phyloP scores from a whole-genome alignment of 1,284 basidiomycete genomes.

The Mrakiaceae sp. region DNA sequence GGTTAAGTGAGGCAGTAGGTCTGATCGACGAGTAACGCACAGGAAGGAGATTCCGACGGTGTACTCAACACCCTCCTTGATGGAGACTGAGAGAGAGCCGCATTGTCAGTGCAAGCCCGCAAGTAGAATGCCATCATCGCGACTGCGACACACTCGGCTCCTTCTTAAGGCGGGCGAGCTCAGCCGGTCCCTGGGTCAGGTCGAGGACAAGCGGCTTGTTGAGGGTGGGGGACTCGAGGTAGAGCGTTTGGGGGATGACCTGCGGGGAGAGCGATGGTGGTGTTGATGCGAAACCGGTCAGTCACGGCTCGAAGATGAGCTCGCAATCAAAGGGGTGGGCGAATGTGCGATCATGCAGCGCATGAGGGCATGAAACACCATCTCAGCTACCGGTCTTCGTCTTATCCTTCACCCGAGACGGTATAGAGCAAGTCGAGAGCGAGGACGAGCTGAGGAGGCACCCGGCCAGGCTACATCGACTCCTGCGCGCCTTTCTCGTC shows the following conservation, averaged over 20 bases:
- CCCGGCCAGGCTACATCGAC: too few species aligned
- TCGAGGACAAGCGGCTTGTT: conserved; percentile 38
- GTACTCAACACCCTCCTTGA: conserved; percentile 46
- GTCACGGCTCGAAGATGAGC: too few species aligned
- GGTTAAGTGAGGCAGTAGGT: neutral
- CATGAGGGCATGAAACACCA: too few species aligned
- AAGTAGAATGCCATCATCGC: neutral
- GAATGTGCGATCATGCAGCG: too few species aligned
- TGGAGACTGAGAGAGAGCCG: conserved; percentile 27
- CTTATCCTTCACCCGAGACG: too few species aligned
- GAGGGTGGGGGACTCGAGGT: conserved; percentile 38
- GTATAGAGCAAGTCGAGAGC: neutral
- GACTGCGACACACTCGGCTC: conserved; percentile 31
- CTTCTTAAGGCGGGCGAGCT: conserved; percentile 40
- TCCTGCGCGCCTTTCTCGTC: too few species aligned
- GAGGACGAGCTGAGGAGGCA: neutral
- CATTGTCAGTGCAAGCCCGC: neutral
- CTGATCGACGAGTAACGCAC: conserved; percentile 21
- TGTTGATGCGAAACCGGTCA: neutral
- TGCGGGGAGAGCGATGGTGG: conserved; percentile 14
- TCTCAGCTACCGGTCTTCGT: too few species aligned
- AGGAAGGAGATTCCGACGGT: conserved; percentile 41
- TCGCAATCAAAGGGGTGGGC: too few species aligned
- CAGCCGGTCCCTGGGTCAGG: conserved; percentile 31
- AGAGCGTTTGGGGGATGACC: conserved; percentile 36